Evolutionary conservation across 805 yeast species (phyloP), one percentile per base, ranked within the genome.

Genomic region (Blastobotrys chiropterorum): DNA sequence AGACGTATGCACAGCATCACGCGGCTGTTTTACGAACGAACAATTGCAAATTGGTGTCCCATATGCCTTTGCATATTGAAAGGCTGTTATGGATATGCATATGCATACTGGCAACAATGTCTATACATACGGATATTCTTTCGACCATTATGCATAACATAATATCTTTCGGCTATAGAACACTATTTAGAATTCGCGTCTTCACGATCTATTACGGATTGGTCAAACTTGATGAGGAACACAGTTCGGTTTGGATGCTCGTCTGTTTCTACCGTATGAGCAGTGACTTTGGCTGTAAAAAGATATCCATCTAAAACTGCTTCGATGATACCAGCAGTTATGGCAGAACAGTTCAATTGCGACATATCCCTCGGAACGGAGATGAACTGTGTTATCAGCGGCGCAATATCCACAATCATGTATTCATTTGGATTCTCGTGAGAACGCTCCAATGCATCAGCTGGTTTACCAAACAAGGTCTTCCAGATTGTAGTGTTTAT

Each of bases 321-420:
- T 65, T 89, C 96, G 41, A 88, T 75, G 14, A 89, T 76, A 0
- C 96, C 96, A 0, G 95, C 96, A 1, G 83, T 79, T 63, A 85
- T 86, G 0, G 96, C 90, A 14, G 85, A 82, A 62, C 94, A 86
- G 62, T 85, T 86, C 61, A 88, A 74, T 56, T 82, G 82, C 8
- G 86, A 82, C 62, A 84, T 81, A 57, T 89, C 95, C 58, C 79
- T 80, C 1, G 96, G 96, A 3, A 86, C 83, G 30, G 86, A 80
- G 8, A 89, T 80, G 62, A 75, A 89, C 59, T 78, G 79, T n/a
- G 86, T 75, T 40, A 88, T 73, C 45, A 86, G 59, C 3, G 96
- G 96, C 13, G 73, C 65, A 59, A 83, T 80, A 64, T 89, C 96
- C 15, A 81, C 81, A 54, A 89, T 85, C 95, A 89, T 87, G 62